phyloP scores from a whole-genome alignment of 345 rosid genomes.

The Mangifera indica region DNA sequence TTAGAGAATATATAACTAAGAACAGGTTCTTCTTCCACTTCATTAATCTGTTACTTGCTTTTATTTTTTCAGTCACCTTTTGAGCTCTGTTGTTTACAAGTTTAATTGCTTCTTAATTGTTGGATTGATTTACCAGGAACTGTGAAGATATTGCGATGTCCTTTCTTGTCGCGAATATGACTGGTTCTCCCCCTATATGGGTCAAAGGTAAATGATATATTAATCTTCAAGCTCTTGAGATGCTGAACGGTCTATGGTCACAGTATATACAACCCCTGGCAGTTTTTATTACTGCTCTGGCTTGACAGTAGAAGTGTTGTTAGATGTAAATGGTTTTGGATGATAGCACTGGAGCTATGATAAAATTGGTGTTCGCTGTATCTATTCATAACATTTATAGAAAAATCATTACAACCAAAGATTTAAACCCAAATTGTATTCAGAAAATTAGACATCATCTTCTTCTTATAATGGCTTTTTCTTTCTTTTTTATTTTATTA shows the following conservation, averaged over 20 bases:
- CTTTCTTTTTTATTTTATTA: neutral
- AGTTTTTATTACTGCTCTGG: too few relatives aligned
- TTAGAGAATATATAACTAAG: constrained; percentile 58
- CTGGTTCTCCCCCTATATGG: constrained; percentile 92
- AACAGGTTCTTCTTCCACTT: constrained; percentile 58
- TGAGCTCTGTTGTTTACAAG: constrained; percentile 1
- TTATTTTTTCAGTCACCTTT: constrained; percentile 3
- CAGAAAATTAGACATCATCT: neutral
- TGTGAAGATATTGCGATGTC: constrained; percentile 99
- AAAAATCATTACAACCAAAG: neutral
- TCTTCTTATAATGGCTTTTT: neutral
- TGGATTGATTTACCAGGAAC: constrained; percentile 53
- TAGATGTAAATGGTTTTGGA: neutral
- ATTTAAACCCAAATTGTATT: neutral
- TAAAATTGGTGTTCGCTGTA: neutral
- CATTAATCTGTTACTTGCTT: neutral
- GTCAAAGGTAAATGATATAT: constrained; percentile 64
- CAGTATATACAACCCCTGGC: too few relatives aligned
- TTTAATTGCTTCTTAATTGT: constrained; percentile 26
- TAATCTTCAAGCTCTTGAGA: neutral
- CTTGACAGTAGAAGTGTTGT: neutral
- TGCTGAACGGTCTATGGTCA: too few relatives aligned
- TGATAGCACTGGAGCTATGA: neutral
- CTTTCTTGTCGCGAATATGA: constrained; percentile 88
- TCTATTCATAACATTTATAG: neutral